These are phyloP conservation scores for Candida vaughaniae DNA, from an alignment of 805 yeast genomes.

Conservation along the genomic window DNA sequence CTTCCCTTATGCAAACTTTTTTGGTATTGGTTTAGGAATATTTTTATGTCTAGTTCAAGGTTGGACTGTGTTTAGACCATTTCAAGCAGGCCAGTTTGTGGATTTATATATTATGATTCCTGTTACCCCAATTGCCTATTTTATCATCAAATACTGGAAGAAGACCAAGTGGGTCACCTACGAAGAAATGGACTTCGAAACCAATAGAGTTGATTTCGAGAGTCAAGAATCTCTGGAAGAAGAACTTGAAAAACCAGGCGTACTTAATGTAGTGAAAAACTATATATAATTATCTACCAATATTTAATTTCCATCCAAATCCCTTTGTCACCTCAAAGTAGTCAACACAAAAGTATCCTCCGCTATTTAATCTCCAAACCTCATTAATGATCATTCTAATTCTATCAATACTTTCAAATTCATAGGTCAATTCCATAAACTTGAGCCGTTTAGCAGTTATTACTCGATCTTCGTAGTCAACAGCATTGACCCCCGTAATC, in stretches of 20 bases:
- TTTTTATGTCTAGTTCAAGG: constrained; percentile 22
- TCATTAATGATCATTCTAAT: constrained; percentile 23
- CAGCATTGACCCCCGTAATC: constrained; percentile 32
- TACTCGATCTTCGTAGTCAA: background rate
- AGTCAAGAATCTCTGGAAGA: background rate
- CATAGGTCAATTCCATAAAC: background rate
- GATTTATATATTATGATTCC: constrained; percentile 21
- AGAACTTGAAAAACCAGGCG: background rate
- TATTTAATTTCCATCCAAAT: constrained; percentile 38
- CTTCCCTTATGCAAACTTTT: constrained; percentile 17
- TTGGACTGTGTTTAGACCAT: constrained; percentile 22
- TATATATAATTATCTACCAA: constrained; percentile 13
- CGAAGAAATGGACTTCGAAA: constrained; percentile 47
- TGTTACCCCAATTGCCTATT: constrained; percentile 26
- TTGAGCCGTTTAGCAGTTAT: background rate
- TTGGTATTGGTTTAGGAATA: constrained; percentile 15
- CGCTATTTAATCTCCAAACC: constrained; percentile 37
- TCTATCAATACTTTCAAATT: background rate
- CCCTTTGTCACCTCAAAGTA: constrained; percentile 41
- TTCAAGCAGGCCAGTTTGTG: constrained; percentile 19
- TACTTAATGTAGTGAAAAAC: background rate
- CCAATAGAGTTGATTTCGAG: constrained; percentile 27
- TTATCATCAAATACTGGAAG: constrained; percentile 32
- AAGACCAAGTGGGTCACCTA: constrained; percentile 34
- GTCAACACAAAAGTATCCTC: constrained; percentile 35